Evolutionary conservation across 495 filamentous ascomycete genomes (phyloP).

Genomic region (Trichoderma reesei): DNA sequence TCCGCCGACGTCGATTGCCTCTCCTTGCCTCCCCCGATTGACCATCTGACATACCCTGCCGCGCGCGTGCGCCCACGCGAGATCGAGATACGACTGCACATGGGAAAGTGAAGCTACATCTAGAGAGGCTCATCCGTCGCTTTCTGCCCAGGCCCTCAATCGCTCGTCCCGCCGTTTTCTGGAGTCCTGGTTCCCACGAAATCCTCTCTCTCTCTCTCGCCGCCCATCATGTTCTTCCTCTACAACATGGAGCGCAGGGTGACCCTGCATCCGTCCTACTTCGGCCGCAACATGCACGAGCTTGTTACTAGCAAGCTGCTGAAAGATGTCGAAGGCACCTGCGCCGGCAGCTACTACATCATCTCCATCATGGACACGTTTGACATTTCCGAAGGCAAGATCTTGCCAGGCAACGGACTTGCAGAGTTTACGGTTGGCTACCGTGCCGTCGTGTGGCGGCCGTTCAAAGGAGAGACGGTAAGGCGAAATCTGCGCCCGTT

Average conservation of each 20-base stretch:
- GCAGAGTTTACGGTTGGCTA: constrained; percentile 94
- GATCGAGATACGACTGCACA: neutral
- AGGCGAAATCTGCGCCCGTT: constrained; percentile 10
- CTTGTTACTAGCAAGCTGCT: constrained; percentile 78
- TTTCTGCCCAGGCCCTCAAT: neutral
- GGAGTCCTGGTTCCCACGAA: neutral
- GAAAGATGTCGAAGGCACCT: constrained; percentile 86
- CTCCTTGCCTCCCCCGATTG: neutral
- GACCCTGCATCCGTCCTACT: constrained; percentile 91
- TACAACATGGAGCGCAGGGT: constrained; percentile 89
- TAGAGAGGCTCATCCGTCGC: neutral
- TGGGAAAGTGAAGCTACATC: neutral
- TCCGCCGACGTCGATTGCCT: neutral
- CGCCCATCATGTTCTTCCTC: constrained; percentile 81
- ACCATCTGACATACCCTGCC: neutral
- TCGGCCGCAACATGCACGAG: constrained; percentile 81
- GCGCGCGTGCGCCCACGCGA: neutral
- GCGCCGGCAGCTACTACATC: constrained; percentile 87
- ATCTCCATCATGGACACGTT: constrained; percentile 93
- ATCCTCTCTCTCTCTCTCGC: neutral
- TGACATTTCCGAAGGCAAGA: constrained; percentile 81
- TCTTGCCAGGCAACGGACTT: constrained; percentile 77
- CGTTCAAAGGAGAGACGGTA: constrained; percentile 94
- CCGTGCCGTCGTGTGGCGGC: constrained; percentile 91
- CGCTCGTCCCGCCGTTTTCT: neutral